phyloP scores from a whole-genome alignment of 139 green algal species.

The Picochlorum sp. region DNA sequence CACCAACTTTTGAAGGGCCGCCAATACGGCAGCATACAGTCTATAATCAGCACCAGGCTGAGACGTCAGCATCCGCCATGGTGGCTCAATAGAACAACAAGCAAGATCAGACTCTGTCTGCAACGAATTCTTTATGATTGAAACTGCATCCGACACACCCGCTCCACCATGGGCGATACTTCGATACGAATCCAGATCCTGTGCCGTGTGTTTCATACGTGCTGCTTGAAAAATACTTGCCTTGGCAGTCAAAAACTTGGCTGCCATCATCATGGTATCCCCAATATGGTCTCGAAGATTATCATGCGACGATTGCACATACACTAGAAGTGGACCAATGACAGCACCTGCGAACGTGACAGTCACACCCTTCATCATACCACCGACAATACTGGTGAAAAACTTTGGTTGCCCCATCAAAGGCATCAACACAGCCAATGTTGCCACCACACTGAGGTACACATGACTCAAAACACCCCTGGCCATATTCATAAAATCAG shows the following conservation, averaged over 20 bases:
- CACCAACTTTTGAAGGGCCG: neutral
- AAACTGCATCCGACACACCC: neutral
- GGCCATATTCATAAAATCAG: neutral
- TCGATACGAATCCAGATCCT: neutral
- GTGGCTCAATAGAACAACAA: neutral
- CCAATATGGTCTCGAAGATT: constrained; percentile 7
- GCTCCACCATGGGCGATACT: neutral
- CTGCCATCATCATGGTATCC: neutral
- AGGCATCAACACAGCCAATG: constrained; percentile 12
- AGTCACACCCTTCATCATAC: constrained; percentile 11
- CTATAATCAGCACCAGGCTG: neutral
- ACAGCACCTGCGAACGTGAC: constrained; percentile 2
- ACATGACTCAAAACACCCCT: constrained; percentile 2
- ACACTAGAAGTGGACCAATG: constrained; percentile 3
- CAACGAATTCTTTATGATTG: neutral
- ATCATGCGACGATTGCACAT: constrained; percentile 9
- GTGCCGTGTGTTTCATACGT: neutral
- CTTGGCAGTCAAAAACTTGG: neutral
- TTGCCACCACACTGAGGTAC: constrained; percentile 1
- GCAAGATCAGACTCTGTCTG: neutral
- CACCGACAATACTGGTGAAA: constrained; percentile 2
- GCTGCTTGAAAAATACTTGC: neutral
- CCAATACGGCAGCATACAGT: neutral
- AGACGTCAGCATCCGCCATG: neutral
- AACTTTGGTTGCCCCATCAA: constrained; percentile 1